phyloP scores from a whole-genome alignment of 805 yeast genomes.

The Tetrapisispora pingtungensis region DNA sequence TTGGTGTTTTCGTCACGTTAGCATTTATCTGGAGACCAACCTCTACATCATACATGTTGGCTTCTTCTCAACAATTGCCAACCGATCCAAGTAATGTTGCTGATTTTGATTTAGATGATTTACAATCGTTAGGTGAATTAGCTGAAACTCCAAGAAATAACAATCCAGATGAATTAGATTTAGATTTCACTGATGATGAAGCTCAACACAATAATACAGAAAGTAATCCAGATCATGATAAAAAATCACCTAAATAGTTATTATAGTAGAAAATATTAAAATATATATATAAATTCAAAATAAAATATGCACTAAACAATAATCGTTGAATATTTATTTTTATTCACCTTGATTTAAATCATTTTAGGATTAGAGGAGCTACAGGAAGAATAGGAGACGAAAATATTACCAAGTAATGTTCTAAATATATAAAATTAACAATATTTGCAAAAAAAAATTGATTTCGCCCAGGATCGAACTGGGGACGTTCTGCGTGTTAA shows the following conservation, averaged over 20 bases:
- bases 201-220: slow-evolving; percentile 3
- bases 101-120: slow-evolving; percentile 52
- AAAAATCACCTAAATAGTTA: neutral
- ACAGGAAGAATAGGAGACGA: no score
- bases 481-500: slow-evolving; percentile 99
- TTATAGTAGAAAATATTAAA: neutral
- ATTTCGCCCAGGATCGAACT: slow-evolving; percentile 99
- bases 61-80: slow-evolving; percentile 87
- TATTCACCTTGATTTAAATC: no score
- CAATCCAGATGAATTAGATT: slow-evolving; percentile 16
- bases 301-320: no score
- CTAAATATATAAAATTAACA: no score
- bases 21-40: slow-evolving; percentile 98
- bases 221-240: no score
- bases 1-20: slow-evolving; percentile 68
- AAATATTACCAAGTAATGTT: no score
- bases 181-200: slow-evolving; percentile 27
- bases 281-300: neutral
- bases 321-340: no score
- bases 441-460: slow-evolving; percentile 38
- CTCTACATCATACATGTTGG: slow-evolving; percentile 86
- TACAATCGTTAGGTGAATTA: slow-evolving; percentile 35
- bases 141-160: slow-evolving; percentile 34
- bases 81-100: slow-evolving; percentile 65
- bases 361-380: no score